Conservation (phyloP, 257 asterid species). For the Forsythia viridissima region DNA sequence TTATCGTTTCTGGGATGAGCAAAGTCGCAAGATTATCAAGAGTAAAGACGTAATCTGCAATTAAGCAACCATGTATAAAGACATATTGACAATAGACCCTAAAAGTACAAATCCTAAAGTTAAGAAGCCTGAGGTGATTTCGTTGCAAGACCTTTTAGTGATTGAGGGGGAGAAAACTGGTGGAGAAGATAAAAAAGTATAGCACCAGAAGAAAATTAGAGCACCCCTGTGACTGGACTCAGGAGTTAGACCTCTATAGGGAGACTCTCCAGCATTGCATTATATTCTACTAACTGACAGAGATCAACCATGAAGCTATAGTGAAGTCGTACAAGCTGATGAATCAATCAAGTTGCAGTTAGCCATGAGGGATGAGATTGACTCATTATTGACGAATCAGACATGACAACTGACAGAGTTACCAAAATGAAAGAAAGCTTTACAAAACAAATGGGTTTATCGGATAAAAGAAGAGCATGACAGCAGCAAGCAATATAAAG, state of each 20-base stretch:
- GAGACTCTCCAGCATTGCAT: not conserved
- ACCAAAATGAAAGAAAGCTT: conserved; percentile 1
- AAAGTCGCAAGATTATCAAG: too few species aligned
- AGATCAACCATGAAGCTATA: not conserved
- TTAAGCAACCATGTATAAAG: too few species aligned
- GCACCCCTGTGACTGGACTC: not conserved
- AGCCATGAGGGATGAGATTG: conserved; percentile 9
- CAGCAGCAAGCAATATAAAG: too few species aligned
- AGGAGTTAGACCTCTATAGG: not conserved
- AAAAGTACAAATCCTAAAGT: too few species aligned
- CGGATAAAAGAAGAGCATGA: not conserved
- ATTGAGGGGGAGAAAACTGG: too few species aligned
- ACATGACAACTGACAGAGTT: not conserved
- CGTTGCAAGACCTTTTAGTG: too few species aligned
- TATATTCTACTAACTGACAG: not conserved
- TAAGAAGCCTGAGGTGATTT: too few species aligned
- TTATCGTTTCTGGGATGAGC: too few species aligned
- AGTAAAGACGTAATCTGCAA: too few species aligned
- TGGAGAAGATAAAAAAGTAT: too few species aligned
- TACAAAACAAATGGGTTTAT: conserved; percentile 1
- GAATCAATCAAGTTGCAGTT: not conserved
- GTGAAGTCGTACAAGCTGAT: not conserved
- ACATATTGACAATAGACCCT: too few species aligned
- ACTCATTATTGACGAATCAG: not conserved
- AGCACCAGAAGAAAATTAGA: not conserved